phyloP scores from a whole-genome alignment of 805 yeast genomes.

The Metschnikowia vanudenii region DNA sequence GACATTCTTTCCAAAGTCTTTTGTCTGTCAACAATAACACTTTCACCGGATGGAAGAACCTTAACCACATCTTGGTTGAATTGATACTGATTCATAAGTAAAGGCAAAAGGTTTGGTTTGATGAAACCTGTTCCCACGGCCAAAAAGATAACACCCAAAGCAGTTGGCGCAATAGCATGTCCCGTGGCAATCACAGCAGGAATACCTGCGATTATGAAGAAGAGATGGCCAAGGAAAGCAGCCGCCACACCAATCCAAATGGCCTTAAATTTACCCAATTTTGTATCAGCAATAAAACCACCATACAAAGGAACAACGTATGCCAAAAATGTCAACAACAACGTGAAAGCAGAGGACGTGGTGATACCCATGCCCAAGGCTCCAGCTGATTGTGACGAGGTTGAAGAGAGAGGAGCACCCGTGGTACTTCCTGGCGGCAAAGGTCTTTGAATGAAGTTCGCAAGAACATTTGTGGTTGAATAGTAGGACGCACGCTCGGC shows the following conservation, averaged over 20 bases:
- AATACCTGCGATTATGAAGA: conserved; percentile 49
- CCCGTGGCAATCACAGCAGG: conserved; percentile 39
- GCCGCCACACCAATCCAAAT: conserved; percentile 49
- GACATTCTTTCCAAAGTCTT: conserved; percentile 41
- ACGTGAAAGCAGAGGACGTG: conserved; percentile 47
- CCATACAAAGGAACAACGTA: conserved; percentile 52
- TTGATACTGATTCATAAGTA: conserved; percentile 50
- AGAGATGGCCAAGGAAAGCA: conserved; percentile 47
- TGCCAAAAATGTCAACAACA: conserved; percentile 48
- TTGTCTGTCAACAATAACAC: conserved; percentile 55
- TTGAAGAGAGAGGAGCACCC: conserved; percentile 34
- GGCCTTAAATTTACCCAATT: conserved; percentile 46
- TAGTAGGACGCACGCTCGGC: conserved; percentile 58
- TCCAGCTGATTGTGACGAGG: conserved; percentile 44
- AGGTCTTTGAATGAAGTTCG: conserved; percentile 53
- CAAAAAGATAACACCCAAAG: conserved; percentile 13
- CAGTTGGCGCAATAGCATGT: conserved; percentile 17
- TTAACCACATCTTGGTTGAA: conserved; percentile 58
- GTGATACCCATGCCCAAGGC: conserved; percentile 48
- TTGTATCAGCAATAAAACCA: conserved; percentile 52
- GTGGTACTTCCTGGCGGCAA: conserved; percentile 49
- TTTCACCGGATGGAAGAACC: conserved; percentile 58
- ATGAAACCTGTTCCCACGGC: conserved; percentile 50
- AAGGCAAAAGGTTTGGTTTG: conserved; percentile 52
- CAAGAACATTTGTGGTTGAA: conserved; percentile 43